Evolutionary conservation across 83 land plant species (phyloP).

Genomic region (Picea abies): DNA sequence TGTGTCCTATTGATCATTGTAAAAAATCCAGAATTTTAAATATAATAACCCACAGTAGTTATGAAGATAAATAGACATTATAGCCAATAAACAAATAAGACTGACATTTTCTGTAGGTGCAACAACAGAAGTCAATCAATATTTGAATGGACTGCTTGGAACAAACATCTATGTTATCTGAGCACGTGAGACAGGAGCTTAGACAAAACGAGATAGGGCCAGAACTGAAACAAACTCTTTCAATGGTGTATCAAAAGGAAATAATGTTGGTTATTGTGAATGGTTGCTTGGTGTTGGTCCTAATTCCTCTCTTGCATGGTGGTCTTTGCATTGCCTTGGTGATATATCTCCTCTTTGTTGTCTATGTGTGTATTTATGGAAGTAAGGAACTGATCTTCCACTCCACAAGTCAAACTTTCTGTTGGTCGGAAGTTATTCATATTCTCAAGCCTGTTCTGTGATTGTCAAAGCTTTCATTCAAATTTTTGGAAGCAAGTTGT

Average conservation of each 20-base stretch:
- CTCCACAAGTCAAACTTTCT: constrained; percentile 9
- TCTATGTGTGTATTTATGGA: constrained; percentile 84
- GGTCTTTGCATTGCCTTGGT: constrained; percentile 95
- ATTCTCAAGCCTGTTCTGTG: constrained; percentile 16
- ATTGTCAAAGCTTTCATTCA: constrained; percentile 54
- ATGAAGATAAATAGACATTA: too few relatives aligned
- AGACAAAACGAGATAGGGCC: neutral
- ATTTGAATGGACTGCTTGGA: constrained; percentile 69
- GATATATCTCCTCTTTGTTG: constrained; percentile 76
- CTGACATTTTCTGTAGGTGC: too few relatives aligned
- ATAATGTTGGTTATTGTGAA: constrained; percentile 60
- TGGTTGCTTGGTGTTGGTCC: constrained; percentile 92
- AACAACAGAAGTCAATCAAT: constrained; percentile 68
- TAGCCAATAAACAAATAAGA: too few relatives aligned
- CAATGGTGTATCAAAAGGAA: constrained; percentile 18
- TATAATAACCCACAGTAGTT: too few relatives aligned
- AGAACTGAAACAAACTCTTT: constrained; percentile 15
- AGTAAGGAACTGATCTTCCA: constrained; percentile 41
- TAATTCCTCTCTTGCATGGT: constrained; percentile 50
- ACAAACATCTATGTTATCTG: constrained; percentile 62
- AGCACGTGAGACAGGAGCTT: too few relatives aligned
- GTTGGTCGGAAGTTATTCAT: constrained; percentile 15
- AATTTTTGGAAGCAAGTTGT: constrained; percentile 30
- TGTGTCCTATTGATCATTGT: too few relatives aligned
- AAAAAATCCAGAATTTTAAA: too few relatives aligned